Evolutionary conservation across 768 basidiomycete genomes (phyloP).

Genomic region (Tulasnella sp.): DNA sequence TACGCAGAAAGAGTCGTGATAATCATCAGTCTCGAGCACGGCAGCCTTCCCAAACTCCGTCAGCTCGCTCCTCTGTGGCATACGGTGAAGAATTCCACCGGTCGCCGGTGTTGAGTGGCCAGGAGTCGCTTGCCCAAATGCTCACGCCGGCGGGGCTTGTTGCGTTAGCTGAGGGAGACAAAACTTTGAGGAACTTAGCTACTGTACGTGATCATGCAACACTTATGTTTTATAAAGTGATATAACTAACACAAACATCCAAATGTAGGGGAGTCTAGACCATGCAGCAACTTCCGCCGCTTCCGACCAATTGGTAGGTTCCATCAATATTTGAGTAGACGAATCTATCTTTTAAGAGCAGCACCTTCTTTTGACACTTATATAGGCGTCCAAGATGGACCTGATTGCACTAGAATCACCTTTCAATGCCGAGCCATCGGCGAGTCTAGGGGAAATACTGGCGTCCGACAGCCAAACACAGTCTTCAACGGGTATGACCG

Average conservation of each 20-base stretch:
- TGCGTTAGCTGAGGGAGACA: background rate
- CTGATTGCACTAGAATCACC: constrained; percentile 69
- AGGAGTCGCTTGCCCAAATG: background rate
- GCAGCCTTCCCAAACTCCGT: background rate
- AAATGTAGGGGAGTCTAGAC: background rate
- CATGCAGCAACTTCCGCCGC: background rate
- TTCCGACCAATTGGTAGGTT: background rate
- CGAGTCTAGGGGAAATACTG: constrained; percentile 12
- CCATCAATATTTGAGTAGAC: too few relatives aligned
- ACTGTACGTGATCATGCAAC: background rate
- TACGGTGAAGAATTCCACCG: background rate
- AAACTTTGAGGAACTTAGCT: background rate
- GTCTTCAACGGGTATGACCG: background rate
- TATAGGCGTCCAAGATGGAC: constrained; percentile 33
- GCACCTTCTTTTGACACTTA: background rate
- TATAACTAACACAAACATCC: background rate
- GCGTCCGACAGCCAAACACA: background rate
- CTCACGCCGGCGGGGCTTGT: background rate
- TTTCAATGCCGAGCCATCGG: constrained; percentile 39
- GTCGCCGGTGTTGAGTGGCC: background rate
- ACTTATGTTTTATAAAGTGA: background rate
- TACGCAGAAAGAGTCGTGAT: background rate
- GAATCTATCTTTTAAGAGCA: background rate
- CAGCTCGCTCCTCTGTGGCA: background rate
- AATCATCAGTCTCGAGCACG: background rate